Evolutionary conservation across 116 monocot genomes (phyloP).

Genomic region (Phalaenopsis hybrid): DNA sequence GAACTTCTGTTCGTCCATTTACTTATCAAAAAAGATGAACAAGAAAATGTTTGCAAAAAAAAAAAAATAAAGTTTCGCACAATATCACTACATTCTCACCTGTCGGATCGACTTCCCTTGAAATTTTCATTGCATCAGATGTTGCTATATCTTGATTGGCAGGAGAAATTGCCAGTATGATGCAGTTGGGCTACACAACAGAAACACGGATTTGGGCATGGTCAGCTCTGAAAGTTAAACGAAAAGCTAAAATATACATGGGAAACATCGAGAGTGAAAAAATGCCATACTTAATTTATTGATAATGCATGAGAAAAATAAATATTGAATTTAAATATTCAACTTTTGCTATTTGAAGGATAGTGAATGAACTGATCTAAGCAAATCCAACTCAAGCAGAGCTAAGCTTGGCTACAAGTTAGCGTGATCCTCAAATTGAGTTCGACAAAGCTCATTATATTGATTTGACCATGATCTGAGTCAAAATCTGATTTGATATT

Average conservation of each 20-base stretch:
- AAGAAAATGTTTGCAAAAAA: neutral
- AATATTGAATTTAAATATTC: too few species aligned
- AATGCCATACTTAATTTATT: neutral
- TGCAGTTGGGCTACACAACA: slow-evolving; percentile 47
- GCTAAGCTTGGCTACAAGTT: too few species aligned
- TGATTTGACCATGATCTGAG: too few species aligned
- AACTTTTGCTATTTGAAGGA: too few species aligned
- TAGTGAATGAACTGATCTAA: too few species aligned
- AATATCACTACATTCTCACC: slow-evolving; percentile 21
- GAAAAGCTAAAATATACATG: neutral
- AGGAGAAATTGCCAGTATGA: slow-evolving; percentile 75
- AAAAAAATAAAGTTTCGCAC: neutral
- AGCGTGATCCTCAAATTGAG: too few species aligned
- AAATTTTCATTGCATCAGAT: slow-evolving; percentile 63
- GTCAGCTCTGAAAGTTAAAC: neutral
- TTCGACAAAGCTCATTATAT: too few species aligned
- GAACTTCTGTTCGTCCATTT: neutral
- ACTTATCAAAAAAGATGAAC: neutral
- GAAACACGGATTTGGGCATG: neutral
- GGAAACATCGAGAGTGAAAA: too few species aligned
- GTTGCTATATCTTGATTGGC: slow-evolving; percentile 83
- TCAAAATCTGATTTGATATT: too few species aligned
- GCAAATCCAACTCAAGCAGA: too few species aligned
- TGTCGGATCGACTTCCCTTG: slow-evolving; percentile 64
- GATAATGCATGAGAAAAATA: neutral